Conservation (phyloP, 2,329 filamentous ascomycete species). For the Corniculantispora saksenae region DNA sequence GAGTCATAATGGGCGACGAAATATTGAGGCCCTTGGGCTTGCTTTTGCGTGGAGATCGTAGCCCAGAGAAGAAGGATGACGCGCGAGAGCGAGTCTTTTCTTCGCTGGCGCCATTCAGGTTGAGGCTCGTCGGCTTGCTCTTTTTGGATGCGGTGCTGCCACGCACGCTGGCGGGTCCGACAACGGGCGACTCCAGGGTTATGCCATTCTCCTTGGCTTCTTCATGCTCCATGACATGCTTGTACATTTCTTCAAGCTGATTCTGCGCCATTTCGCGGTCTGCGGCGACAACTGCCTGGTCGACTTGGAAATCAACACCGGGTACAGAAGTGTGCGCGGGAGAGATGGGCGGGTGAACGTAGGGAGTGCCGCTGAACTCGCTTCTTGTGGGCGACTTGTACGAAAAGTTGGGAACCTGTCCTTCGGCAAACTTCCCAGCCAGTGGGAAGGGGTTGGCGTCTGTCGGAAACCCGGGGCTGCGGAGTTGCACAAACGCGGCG, state of each 20-base stretch:
- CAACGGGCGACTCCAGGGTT: conserved; percentile 44
- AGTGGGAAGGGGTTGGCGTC: conserved; percentile 24
- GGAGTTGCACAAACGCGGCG: conserved; percentile 23
- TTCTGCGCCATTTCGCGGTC: conserved; percentile 75
- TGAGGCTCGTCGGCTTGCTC: conserved; percentile 52
- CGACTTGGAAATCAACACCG: conserved; percentile 70
- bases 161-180: conserved; percentile 27
- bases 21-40: conserved; percentile 56
- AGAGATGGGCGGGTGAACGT: conserved; percentile 31
- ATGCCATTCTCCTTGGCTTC: conserved; percentile 62
- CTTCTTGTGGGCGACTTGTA: conserved; percentile 47
- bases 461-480: conserved; percentile 27
- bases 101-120: conserved; percentile 44
- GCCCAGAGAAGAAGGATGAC: conserved; percentile 61
- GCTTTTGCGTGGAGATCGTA: conserved; percentile 61
- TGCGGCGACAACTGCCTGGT: conserved; percentile 72
- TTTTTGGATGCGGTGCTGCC: conserved; percentile 43
- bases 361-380: conserved; percentile 30
- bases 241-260: conserved; percentile 89
- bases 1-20: conserved; percentile 66
- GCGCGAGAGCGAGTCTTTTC: conserved; percentile 58
- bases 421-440: conserved; percentile 27
- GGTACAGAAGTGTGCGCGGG: conserved; percentile 52
- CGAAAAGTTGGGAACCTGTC: conserved; percentile 50
- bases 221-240: conserved; percentile 88